Percentiles rank a stretch among this genome's conserved stretches.
Evolutionary conservation across 106 monocot species (phyloP).

Genomic region (Xerophyta viscosa): DNA sequence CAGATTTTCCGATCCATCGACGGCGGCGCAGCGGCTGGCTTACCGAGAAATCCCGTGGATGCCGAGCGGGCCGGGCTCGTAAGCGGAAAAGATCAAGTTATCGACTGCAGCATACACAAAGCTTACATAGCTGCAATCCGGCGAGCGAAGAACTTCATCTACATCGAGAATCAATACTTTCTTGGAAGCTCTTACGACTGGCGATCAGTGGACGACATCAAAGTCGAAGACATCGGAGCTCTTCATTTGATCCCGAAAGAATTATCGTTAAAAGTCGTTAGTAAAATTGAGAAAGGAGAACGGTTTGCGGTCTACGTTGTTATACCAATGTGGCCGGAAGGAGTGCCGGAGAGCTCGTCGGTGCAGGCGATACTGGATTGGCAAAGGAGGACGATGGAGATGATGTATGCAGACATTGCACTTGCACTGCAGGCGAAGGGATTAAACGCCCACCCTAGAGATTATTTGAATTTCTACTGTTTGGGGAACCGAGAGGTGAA

Average conservation of each 20-base stretch:
- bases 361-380: conserved; percentile 71
- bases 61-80: conserved; percentile 49
- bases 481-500: conserved; percentile 62
- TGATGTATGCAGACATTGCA: conserved; percentile 67
- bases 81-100: conserved; percentile 50
- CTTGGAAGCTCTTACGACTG: conserved; percentile 59
- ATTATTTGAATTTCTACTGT: conserved; percentile 70
- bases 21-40: conserved; percentile 54
- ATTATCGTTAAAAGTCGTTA: conserved; percentile 48
- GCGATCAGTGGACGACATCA: conserved; percentile 46
- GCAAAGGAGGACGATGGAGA: conserved; percentile 74
- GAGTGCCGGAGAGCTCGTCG: conserved; percentile 46
- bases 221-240: conserved; percentile 42
- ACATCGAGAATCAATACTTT: conserved; percentile 82
- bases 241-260: conserved; percentile 61
- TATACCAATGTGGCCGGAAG: conserved; percentile 76
- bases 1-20: conserved; percentile 72
- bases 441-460: conserved; percentile 39
- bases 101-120: conserved; percentile 68
- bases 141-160: conserved; percentile 57
- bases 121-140: conserved; percentile 58
- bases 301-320: conserved; percentile 60
- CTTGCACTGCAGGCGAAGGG: conserved; percentile 52
- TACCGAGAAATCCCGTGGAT: conserved; percentile 50
- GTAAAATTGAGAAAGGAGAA: conserved; percentile 69